These are phyloP conservation scores for Xylaria sp. DNA, from an alignment of 2,329 filamentous ascomycete species.

Conservation along the genomic window DNA sequence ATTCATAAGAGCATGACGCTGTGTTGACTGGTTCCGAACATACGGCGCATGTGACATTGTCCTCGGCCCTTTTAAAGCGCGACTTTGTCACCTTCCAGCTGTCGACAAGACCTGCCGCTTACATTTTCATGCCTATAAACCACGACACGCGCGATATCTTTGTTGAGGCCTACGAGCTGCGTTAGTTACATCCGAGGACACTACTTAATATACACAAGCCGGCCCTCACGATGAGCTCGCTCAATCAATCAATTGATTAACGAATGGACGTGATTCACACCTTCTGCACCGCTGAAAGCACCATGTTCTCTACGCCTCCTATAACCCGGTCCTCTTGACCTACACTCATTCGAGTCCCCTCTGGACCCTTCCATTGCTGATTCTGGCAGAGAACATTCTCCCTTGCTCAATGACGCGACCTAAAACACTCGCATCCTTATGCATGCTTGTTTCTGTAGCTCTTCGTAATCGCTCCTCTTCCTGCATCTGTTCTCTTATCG, in stretches of 20 bases:
- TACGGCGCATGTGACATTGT: too few species aligned
- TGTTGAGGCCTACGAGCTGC: too few species aligned
- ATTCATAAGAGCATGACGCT: too few species aligned
- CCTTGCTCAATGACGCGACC: conserved; percentile 1
- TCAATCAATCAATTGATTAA: background rate
- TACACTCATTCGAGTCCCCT: background rate
- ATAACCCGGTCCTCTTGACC: background rate
- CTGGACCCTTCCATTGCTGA: background rate
- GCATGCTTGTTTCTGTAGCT: background rate
- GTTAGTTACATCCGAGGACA: too few species aligned
- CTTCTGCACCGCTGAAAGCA: conserved; percentile 6
- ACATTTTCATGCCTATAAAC: too few species aligned
- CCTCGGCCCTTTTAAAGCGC: too few species aligned
- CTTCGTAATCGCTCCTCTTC: conserved; percentile 10
- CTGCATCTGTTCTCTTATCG: background rate
- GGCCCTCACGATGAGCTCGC: too few species aligned
- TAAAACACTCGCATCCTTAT: background rate
- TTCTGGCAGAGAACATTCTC: background rate
- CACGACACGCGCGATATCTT: too few species aligned
- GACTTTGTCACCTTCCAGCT: too few species aligned
- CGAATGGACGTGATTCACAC: conserved; percentile 1
- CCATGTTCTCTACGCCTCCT: background rate
- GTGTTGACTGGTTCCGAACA: too few species aligned
- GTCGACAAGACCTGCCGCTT: too few species aligned
- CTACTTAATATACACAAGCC: too few species aligned